These are phyloP conservation scores for Aspergillus sp. DNA, from an alignment of 2,329 filamentous ascomycete genomes.

Conservation along the genomic window DNA sequence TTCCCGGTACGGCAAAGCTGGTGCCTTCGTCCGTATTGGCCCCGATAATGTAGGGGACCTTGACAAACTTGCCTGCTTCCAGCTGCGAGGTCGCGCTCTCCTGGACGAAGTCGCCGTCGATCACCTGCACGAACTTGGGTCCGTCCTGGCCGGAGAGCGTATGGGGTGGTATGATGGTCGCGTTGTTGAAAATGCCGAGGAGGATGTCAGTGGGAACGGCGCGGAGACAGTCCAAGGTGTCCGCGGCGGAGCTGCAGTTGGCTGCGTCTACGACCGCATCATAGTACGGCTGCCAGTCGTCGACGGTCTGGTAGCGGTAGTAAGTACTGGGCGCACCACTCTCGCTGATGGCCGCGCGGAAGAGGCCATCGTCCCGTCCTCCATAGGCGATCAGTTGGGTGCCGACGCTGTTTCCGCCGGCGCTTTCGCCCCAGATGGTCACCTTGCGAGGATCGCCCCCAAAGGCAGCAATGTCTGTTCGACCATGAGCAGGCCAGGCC, in stretches of 20 bases:
- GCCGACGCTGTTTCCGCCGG: constrained; percentile 18
- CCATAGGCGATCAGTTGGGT: constrained; percentile 21
- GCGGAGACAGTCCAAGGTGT: constrained; percentile 10
- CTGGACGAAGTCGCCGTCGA: constrained; percentile 1
- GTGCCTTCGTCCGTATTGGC: background rate
- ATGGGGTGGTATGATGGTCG: too few species aligned
- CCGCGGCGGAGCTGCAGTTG: constrained; percentile 3
- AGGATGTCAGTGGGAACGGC: background rate
- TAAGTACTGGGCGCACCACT: constrained; percentile 12
- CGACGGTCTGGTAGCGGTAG: background rate
- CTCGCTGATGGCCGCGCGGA: constrained; percentile 20
- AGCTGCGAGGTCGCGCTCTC: background rate
- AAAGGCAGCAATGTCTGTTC: constrained; percentile 12
- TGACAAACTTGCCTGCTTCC: background rate
- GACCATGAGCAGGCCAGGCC: too few species aligned
- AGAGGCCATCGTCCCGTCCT: constrained; percentile 23
- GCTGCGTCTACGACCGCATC: constrained; percentile 7
- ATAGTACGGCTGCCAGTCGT: constrained; percentile 8
- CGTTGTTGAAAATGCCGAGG: too few species aligned
- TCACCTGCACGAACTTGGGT: constrained; percentile 4
- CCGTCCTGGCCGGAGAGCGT: too few species aligned
- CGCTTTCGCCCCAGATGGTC: constrained; percentile 16
- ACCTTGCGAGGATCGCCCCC: constrained; percentile 12
- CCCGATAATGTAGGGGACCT: background rate
- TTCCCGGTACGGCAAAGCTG: too few species aligned